Evolutionary conservation across 768 basidiomycete species (phyloP), one percentile per base, ranked within the genome.

Genomic region (Multifurca ochricompacta): DNA sequence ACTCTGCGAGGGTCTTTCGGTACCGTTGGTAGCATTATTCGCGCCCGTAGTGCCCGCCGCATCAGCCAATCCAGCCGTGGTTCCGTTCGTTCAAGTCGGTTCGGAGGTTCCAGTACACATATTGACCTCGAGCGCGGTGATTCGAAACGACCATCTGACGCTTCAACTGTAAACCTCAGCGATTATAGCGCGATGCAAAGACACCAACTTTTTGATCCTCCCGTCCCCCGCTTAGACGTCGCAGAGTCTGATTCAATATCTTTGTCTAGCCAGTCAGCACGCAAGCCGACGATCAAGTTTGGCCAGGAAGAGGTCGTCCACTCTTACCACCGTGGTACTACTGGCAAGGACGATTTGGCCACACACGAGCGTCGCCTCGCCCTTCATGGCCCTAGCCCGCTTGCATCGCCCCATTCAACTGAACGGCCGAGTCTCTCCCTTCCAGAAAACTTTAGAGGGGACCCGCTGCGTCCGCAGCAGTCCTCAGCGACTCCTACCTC

Each of bases 1-100:
- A 79, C 93, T 2, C 77, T 98, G 0, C 80, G 96, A 16, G 94
- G 95, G 14, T 87, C 87, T 2, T 94, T 94, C 62, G 92, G 94
- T 4, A 79, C 93, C 0, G 74, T 97, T 39, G 94, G 96, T 16
- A 91, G 87, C 65, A 87, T 98, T 64, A 91, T 95, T 53, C 68
- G 75, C 45, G 69, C 64, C 18, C 63, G 66, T 28, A 60, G 64
- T 40, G 64, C 63, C 34, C 60, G 57, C 18, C 60, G 63, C 46
- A 42, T 65, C 36, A 68, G 65, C 60, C 50, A 59, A 48, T 9
- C 85, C 77, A 46, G 83, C 75, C 56, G 76, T 74, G 14, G 5
- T 27, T 50, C 59, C 3, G 70, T 3, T 28, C 50, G 44, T 0
- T 54, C 60, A 16, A 54, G 23, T 27, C 50, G 42, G 11, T 27